Evolutionary conservation across 148 eudicot species (phyloP), one percentile per base, ranked within the genome.

Genomic region (Pharnaceum exiguum): DNA sequence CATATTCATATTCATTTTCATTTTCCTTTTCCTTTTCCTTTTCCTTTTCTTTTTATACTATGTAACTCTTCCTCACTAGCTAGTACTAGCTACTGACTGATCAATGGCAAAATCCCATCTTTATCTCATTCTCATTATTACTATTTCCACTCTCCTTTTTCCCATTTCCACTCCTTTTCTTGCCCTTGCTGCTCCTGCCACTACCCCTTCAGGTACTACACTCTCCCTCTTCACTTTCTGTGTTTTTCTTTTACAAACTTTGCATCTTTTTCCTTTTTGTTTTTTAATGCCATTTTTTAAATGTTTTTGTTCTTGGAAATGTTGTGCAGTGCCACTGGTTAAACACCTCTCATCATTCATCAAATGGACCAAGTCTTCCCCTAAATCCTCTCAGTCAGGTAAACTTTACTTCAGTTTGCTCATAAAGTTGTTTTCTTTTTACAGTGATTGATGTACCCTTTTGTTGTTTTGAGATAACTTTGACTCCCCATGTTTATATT

Each of bases 321-420:
- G 6, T 25, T 49, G 19, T 59, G 43, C 81, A 90, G 97, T 76
- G 47, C 90, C 95, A 13, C 64, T 90, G 66, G 74, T 87, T 56
- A 91, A 74, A 39, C 90, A 79, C 28, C 52, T 90, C 11, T 57
- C 82, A 32, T 90, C 95, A 4, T 55, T 90, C 27, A 63, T 90
- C 60, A 90, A 84, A 75, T 85, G 82, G 93, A 68, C 91, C 35
- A 80, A 78, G 68, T 59, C 95, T 62, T 57, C 86, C 48, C 71
- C 97, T 27, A 84, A 84, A 77, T 49, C 78, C 7, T 68, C 87
- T 28, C 82, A 74, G 42, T 87, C 93, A 79, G 97, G 97, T 81
- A 63, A 42, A 56, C 16, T 28, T 13, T 25, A 7, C 9, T 18
- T 32, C 50, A 16, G 29, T 39, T 24, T 16, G 24, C 2, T 35